These are phyloP conservation scores for Euphorbia lathyris DNA, from an alignment of 345 rosid species.

Conservation along the genomic window DNA sequence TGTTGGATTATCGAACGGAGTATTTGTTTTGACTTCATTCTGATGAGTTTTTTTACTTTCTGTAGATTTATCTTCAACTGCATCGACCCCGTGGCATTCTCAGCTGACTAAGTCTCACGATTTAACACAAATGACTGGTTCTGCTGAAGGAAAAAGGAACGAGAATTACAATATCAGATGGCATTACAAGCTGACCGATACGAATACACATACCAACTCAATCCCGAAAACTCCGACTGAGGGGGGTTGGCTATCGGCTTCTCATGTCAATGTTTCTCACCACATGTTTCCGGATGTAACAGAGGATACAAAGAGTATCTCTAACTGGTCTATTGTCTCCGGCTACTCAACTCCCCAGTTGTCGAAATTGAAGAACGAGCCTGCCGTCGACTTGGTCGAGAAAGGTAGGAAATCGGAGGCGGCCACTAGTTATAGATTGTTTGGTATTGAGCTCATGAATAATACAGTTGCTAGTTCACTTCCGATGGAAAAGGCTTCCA, in stretches of 20 bases:
- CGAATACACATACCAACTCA: conserved; percentile 34
- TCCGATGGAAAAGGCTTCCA: conserved; percentile 10
- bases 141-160: conserved; percentile 46
- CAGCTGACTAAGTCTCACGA: conserved; percentile 48
- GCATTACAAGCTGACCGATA: conserved; percentile 47
- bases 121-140: conserved; percentile 35
- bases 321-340: conserved; percentile 43
- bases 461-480: conserved; percentile 1
- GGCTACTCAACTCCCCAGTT: conserved; percentile 39
- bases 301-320: conserved; percentile 50
- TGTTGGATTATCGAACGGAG: no score
- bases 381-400: conserved; percentile 12
- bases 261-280: conserved; percentile 41
- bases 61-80: conserved; percentile 43
- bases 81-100: conserved; percentile 35
- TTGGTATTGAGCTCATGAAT: conserved; percentile 29
- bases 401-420: conserved; percentile 19
- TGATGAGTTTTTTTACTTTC: not conserved
- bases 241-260: conserved; percentile 49
- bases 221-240: conserved; percentile 41
- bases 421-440: conserved; percentile 20
- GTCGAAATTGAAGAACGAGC: conserved; percentile 37
- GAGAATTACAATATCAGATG: conserved; percentile 36
- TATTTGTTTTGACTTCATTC: not conserved
- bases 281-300: conserved; percentile 41